Evolutionary conservation across 192 early-diverging fungal genomes (phyloP).

Genomic region (Podochytrium sp.): DNA sequence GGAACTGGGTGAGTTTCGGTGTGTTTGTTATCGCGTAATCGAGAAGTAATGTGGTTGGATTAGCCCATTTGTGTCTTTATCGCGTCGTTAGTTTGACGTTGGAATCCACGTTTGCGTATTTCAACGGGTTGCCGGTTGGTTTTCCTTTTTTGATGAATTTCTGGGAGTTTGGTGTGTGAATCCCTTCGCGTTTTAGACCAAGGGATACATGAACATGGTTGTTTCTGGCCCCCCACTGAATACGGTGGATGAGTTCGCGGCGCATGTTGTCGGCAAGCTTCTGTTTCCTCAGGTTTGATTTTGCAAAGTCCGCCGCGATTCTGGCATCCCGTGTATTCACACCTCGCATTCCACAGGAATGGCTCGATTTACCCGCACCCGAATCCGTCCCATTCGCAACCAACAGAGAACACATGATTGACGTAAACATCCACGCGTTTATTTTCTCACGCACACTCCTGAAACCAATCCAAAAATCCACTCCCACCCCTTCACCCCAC

Average conservation of each 20-base stretch:
- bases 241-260: constrained; percentile 33
- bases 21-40: not conserved
- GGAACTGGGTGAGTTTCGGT: constrained; percentile 11
- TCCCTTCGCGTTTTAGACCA: not conserved
- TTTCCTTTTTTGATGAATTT: not conserved
- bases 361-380: constrained; percentile 39
- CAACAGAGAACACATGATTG: constrained; percentile 41
- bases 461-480: too few species aligned
- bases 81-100: constrained; percentile 61
- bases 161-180: not conserved
- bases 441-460: too few species aligned
- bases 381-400: constrained; percentile 11
- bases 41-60: not conserved
- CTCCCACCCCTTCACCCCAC: too few species aligned
- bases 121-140: constrained; percentile 38
- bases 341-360: constrained; percentile 26
- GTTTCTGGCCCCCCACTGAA: constrained; percentile 9
- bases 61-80: constrained; percentile 27
- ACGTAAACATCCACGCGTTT: constrained; percentile 24
- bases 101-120: constrained; percentile 50
- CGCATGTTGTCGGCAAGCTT: constrained; percentile 28
- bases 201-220: constrained; percentile 24
- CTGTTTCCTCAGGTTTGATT: constrained; percentile 29
- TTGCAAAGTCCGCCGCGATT: not conserved
- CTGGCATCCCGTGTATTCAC: not conserved